Conservation (phyloP, 2,329 filamentous ascomycete species). For the Scopulariopsis brevicaulis region DNA sequence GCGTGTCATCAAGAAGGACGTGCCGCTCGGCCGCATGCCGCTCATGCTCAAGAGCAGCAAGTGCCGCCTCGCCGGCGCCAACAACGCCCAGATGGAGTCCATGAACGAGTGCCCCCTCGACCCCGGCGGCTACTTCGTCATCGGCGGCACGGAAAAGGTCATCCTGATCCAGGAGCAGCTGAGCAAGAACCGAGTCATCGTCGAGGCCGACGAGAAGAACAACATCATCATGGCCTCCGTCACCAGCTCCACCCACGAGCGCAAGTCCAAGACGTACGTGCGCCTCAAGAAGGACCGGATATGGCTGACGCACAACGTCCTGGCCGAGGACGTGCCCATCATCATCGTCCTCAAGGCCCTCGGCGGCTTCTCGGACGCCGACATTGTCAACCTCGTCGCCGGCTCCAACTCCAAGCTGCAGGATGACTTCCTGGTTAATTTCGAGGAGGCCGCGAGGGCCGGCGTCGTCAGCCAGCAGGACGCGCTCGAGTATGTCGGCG, state of each 20-base stretch:
- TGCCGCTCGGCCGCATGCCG: conserved; percentile 81
- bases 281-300: conserved; percentile 89
- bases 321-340: conserved; percentile 89
- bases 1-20: conserved; percentile 60
- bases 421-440: conserved; percentile 90
- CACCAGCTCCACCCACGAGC: conserved; percentile 92
- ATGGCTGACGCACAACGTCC: conserved; percentile 80
- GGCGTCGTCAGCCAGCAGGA: conserved; percentile 90
- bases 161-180: conserved; percentile 97
- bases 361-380: conserved; percentile 86
- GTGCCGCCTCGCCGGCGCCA: conserved; percentile 75
- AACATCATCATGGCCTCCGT: conserved; percentile 90
- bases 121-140: conserved; percentile 95
- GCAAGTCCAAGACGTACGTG: conserved; percentile 97
- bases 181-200: conserved; percentile 98
- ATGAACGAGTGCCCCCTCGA: conserved; percentile 95
- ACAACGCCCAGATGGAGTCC: conserved; percentile 76
- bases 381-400: conserved; percentile 84
- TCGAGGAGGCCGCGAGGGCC: conserved; percentile 78
- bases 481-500: conserved; percentile 84
- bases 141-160: conserved; percentile 95
- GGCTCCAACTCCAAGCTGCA: conserved; percentile 83
- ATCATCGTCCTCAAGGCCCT: conserved; percentile 88
- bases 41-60: conserved; percentile 96
- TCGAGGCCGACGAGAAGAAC: conserved; percentile 87